Evolutionary conservation across 805 yeast species (phyloP).

Genomic region (Spathaspora girioi): DNA sequence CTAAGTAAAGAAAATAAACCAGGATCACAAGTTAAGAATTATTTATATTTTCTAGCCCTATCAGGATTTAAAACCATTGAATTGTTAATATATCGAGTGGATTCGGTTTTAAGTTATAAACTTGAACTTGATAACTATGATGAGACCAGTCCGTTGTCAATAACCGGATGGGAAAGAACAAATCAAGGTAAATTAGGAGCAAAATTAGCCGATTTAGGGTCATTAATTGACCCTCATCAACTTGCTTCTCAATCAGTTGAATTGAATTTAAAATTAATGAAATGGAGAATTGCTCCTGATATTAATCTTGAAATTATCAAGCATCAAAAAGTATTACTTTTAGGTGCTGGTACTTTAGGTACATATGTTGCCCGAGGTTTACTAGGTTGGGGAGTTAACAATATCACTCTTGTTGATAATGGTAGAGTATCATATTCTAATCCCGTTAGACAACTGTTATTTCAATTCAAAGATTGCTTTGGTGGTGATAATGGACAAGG

Average conservation of each 20-base stretch:
- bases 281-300: slow-evolving; percentile 91
- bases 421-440: slow-evolving; percentile 88
- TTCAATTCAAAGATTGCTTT: slow-evolving; percentile 74
- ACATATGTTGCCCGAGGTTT: slow-evolving; percentile 83
- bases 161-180: slow-evolving; percentile 89
- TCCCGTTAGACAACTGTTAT: slow-evolving; percentile 93
- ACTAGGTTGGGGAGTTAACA: slow-evolving; percentile 91
- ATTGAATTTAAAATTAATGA: slow-evolving; percentile 86
- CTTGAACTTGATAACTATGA: slow-evolving; percentile 12
- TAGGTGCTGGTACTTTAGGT: slow-evolving; percentile 98
- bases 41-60: slow-evolving; percentile 44
- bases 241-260: slow-evolving; percentile 92
- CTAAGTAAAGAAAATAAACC: slow-evolving; percentile 28
- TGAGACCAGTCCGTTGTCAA: slow-evolving; percentile 34
- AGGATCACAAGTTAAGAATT: slow-evolving; percentile 56
- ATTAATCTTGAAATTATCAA: slow-evolving; percentile 66
- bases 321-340: slow-evolving; percentile 59
- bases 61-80: slow-evolving; percentile 17
- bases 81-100: slow-evolving; percentile 22
- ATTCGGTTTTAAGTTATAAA: slow-evolving; percentile 11
- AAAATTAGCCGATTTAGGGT: slow-evolving; percentile 75
- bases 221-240: slow-evolving; percentile 74
- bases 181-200: slow-evolving; percentile 72
- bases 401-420: slow-evolving; percentile 84
- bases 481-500: slow-evolving; percentile 60